Evolutionary conservation across 306 rosid genomes (phyloP), one percentile per base, ranked within the genome.

Genomic region (Sophora flavescens): DNA sequence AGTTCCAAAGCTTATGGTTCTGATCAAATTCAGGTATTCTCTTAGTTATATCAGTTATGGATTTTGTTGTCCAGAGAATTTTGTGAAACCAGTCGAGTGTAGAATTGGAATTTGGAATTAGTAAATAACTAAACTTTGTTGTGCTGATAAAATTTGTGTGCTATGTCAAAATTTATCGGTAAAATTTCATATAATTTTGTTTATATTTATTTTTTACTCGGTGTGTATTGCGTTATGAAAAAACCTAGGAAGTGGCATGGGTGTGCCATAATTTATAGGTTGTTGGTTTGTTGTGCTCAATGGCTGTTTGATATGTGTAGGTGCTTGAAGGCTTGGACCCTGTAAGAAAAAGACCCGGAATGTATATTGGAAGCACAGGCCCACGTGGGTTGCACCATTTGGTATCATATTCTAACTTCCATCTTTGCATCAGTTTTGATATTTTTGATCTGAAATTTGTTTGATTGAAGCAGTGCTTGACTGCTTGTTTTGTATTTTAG

Each of bases 351-450:
- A 89, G 99, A 83, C 99, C 99, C 0, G 99, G 97, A 75, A 95
- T 95, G 99, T 95, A 95, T 65, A 92, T 95, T 78, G 99, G 99
- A 85, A 93, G 96, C 90, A 95, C 99, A 0, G 97, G 97, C 70
- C 81, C 85, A n/a, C 96, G 99, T 28, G 99, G 99, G 73, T 82
- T 95, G 86, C 99, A 95, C 78, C 99, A 95, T 86, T 84, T 95
- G 97, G 99, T 90, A 89, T 76, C 5, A 6, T 72, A 42, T 51
- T 42, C 12, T 22, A 26, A 66, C 78, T 81, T 72, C 41, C 4
- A 1, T 67, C 26, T 83, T 38, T 62, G 52, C 11, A 5, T 47
- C 47, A 36, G 67, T 33, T 41, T 11, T 80, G 32, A 47, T 70
- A 45, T 17, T 26, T 51, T 60, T 63, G 36, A 68, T 36, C 69